Evolutionary conservation across 208 protist species (phyloP).

Genomic region (Trypanosomatidae sp.): DNA sequence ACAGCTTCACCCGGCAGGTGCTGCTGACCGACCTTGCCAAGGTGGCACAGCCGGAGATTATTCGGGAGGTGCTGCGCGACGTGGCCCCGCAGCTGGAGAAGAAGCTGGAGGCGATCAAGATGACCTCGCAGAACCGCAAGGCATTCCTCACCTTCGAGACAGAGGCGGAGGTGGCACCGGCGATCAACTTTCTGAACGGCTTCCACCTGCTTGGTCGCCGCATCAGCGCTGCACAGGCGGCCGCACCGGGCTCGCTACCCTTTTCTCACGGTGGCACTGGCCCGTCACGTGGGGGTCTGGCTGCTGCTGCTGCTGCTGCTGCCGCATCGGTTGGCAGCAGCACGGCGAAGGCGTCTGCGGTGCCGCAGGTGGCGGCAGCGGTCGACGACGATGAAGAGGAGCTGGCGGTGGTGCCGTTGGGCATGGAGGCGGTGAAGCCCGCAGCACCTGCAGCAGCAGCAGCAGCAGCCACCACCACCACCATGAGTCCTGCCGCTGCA

Average conservation of each 20-base stretch:
- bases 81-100: conserved; percentile 85
- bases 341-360: background rate
- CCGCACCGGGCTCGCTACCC: conserved; percentile 78
- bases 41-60: conserved; percentile 82
- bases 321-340: background rate
- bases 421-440: conserved; percentile 25
- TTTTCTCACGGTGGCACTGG: conserved; percentile 54
- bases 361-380: background rate
- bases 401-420: conserved; percentile 41
- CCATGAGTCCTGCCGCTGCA: conserved; percentile 3
- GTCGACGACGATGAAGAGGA: conserved; percentile 27
- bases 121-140: conserved; percentile 90
- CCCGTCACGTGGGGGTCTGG: conserved; percentile 11
- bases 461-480: too few relatives aligned
- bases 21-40: conserved; percentile 84
- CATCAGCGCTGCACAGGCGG: conserved; percentile 64
- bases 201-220: conserved; percentile 84
- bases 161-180: conserved; percentile 64
- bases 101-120: conserved; percentile 88
- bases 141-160: conserved; percentile 86
- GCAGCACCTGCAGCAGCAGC: conserved; percentile 7
- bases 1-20: conserved; percentile 82
- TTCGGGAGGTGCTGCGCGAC: conserved; percentile 88
- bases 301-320: too few relatives aligned
- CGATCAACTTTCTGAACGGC: conserved; percentile 80